Evolutionary conservation across 371 early-diverging fungal genomes (phyloP).

Genomic region (Rhizopus stolonifer): DNA sequence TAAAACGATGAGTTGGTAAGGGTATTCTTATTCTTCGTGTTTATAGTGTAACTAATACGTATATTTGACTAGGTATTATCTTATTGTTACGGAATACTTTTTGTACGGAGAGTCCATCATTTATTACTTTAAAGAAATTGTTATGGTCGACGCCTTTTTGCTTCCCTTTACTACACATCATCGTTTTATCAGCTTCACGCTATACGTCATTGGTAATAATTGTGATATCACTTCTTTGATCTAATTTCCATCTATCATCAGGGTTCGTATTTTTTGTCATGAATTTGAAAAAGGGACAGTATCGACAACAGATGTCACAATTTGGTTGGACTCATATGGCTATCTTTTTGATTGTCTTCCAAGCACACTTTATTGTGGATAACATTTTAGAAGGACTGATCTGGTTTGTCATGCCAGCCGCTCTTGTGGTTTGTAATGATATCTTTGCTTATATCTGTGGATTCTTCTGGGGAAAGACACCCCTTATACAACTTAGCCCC

Average conservation of each 20-base stretch:
- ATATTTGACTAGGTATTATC: conserved; percentile 61
- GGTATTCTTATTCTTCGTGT: neutral
- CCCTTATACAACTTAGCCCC: conserved; percentile 92
- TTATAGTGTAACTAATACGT: neutral
- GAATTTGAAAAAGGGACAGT: conserved; percentile 88
- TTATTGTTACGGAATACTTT: conserved; percentile 87
- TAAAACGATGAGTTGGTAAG: conserved; percentile 86
- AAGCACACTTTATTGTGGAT: conserved; percentile 91
- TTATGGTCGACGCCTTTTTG: conserved; percentile 80
- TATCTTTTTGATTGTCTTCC: conserved; percentile 82
- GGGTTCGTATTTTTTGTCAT: conserved; percentile 94
- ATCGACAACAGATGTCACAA: conserved; percentile 88
- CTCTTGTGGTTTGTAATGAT: conserved; percentile 97
- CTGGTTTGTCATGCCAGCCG: conserved; percentile 91
- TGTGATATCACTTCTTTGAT: neutral
- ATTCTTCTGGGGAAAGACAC: conserved; percentile 93
- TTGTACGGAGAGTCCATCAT: conserved; percentile 93
- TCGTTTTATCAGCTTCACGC: conserved; percentile 87
- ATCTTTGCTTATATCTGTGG: conserved; percentile 98
- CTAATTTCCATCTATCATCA: conserved; percentile 9
- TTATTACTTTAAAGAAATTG: conserved; percentile 77
- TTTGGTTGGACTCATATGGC: conserved; percentile 98
- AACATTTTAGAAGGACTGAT: conserved; percentile 98
- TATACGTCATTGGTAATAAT: conserved; percentile 77
- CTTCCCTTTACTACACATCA: conserved; percentile 90